These are phyloP conservation scores for Thalassiosira hispida DNA, from an alignment of 352 stramenopile genomes.

Conservation along the genomic window DNA sequence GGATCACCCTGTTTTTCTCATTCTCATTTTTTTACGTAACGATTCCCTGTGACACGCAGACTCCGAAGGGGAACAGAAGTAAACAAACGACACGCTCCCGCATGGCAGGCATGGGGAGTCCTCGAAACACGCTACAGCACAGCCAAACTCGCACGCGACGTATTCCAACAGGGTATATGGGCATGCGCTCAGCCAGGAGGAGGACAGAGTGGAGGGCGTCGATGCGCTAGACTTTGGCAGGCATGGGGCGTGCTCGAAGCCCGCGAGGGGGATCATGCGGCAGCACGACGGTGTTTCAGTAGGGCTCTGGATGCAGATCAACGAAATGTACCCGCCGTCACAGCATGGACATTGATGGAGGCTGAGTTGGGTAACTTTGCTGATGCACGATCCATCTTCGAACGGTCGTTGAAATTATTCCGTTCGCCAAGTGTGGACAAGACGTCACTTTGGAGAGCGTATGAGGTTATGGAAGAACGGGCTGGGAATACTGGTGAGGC, in stretches of 20 bases:
- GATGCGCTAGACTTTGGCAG: constrained; percentile 83
- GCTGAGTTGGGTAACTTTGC: constrained; percentile 67
- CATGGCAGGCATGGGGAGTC: constrained; percentile 85
- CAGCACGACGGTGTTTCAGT: constrained; percentile 78
- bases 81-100: constrained; percentile 79
- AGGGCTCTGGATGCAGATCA: constrained; percentile 83
- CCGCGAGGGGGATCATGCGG: constrained; percentile 71
- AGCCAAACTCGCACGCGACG: constrained; percentile 68
- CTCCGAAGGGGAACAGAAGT: constrained; percentile 72
- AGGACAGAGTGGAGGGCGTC: constrained; percentile 76
- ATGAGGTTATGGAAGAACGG: constrained; percentile 83
- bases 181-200: constrained; percentile 74
- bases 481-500: constrained; percentile 65
- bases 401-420: constrained; percentile 76
- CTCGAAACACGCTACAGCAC: constrained; percentile 79
- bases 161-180: constrained; percentile 87
- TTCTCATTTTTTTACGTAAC: too few species aligned
- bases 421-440: constrained; percentile 70
- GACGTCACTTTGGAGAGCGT: constrained; percentile 72
- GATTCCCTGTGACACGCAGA: too few species aligned
- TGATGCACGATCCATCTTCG: constrained; percentile 73
- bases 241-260: constrained; percentile 83
- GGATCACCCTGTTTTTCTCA: neutral
- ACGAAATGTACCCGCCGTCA: constrained; percentile 79
- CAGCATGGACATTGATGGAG: constrained; percentile 82